A percentile compares a stretch with the other conserved stretches of the same genome.
Conservation (phyloP, 306 rosid species). For the Boehmeria nivea region DNA sequence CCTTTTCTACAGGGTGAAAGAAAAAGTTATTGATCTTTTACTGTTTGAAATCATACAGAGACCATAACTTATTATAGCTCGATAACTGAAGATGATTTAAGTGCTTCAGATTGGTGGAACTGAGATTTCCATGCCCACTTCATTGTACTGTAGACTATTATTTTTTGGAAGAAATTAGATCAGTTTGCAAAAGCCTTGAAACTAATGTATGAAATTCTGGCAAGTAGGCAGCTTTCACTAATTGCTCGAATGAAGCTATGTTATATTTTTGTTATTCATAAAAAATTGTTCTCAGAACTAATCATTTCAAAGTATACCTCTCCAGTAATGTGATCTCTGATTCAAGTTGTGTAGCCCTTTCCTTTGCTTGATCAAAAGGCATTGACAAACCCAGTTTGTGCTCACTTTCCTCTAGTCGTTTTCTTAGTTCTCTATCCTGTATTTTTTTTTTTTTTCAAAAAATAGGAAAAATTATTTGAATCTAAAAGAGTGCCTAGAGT, state of each 20-base stretch:
- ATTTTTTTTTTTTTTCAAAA: background rate
- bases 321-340: constrained; percentile 70
- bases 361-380: constrained; percentile 81
- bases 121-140: too few species aligned
- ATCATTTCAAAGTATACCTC: constrained; percentile 43
- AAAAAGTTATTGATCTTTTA: too few species aligned
- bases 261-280: too few species aligned
- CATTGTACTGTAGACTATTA: too few species aligned
- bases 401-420: constrained; percentile 81
- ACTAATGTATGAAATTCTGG: background rate
- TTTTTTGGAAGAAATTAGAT: too few species aligned
- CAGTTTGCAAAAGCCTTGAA: too few species aligned
- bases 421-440: constrained; percentile 75
- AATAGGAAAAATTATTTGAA: background rate
- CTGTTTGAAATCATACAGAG: too few species aligned
- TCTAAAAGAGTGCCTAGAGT: background rate
- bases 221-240: background rate
- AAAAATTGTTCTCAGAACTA: too few species aligned
- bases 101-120: too few species aligned
- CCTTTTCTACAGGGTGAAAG: too few species aligned
- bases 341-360: constrained; percentile 78
- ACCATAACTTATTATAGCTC: too few species aligned
- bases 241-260: background rate
- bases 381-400: constrained; percentile 73
- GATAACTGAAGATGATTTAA: too few species aligned